phyloP scores from a whole-genome alignment of 164 flowering plant genomes.

The Akebia trifoliata region DNA sequence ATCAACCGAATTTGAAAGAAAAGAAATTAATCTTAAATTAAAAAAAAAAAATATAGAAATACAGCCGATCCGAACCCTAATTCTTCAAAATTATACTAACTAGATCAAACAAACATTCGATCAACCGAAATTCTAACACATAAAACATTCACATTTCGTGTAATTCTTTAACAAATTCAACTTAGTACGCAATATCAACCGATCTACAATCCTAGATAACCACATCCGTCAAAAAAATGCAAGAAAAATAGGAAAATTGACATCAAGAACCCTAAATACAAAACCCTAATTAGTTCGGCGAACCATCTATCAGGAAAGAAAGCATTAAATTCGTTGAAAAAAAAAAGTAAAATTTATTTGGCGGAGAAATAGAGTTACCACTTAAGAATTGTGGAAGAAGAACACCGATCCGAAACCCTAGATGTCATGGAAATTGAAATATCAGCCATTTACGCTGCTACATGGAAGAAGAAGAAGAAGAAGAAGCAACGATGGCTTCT shows the following conservation, averaged over 20 bases:
- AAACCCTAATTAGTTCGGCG: no score
- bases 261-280: conserved; percentile 2
- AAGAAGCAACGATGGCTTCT: no score
- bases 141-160: background rate
- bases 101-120: background rate
- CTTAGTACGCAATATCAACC: background rate
- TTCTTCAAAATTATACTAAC: background rate
- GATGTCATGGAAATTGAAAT: no score
- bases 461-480: no score
- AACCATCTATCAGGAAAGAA: background rate
- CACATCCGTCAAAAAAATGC: background rate
- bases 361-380: conserved; percentile 16
- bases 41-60: background rate
- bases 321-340: background rate
- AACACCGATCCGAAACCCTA: conserved; percentile 12
- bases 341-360: background rate
- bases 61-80: background rate
- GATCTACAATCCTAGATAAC: conserved; percentile 4
- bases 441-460: no score
- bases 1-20: background rate
- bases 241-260: background rate
- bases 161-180: conserved; percentile 8
- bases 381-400: background rate
- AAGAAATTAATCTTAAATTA: background rate
- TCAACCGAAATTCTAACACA: background rate